Percentiles rank a stretch among this genome's conserved stretches.
Conservation (phyloP, 108 stramenopile genomes). For the Pinguiococcus pyrenoidosus region DNA sequence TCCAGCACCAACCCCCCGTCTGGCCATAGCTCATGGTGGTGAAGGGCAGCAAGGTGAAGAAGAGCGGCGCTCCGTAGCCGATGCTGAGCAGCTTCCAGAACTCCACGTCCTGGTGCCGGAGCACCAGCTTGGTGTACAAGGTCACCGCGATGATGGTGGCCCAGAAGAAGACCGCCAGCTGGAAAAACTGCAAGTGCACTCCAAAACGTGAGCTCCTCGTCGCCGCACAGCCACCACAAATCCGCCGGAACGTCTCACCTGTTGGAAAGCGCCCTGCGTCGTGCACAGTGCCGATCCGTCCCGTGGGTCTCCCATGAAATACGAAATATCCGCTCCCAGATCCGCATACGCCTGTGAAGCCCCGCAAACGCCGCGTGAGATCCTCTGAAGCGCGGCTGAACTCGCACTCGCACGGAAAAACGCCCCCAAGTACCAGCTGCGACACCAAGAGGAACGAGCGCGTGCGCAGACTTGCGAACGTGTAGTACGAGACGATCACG, state of each 20-base stretch:
- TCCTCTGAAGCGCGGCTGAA: no score
- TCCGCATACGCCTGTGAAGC: no score
- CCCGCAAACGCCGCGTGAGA: no score
- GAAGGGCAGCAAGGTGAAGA: slow-evolving; percentile 12
- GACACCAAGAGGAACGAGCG: slow-evolving; percentile 7
- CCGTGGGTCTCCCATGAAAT: slow-evolving; percentile 18
- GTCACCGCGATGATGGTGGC: slow-evolving; percentile 11
- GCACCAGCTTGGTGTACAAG: slow-evolving; percentile 9
- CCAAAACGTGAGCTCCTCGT: no score
- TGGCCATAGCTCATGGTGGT: slow-evolving; percentile 18
- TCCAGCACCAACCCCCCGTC: slow-evolving; percentile 24
- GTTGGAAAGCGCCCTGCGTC: slow-evolving; percentile 11
- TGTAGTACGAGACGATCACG: background rate
- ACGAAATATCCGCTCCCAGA: slow-evolving; percentile 11
- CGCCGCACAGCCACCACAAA: no score
- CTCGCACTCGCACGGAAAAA: no score
- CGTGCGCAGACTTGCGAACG: background rate
- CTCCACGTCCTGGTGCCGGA: slow-evolving; percentile 5
- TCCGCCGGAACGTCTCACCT: no score
- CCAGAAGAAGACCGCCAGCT: slow-evolving; percentile 1
- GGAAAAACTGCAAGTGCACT: slow-evolving; percentile 27
- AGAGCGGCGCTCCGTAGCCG: slow-evolving; percentile 9
- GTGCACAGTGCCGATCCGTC: background rate
- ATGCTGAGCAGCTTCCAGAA: slow-evolving; percentile 4
- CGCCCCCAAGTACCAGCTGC: slow-evolving; percentile 1